Evolutionary conservation across 352 stramenopile genomes (phyloP), one percentile per base, ranked within the genome.

Genomic region (Thraustochytrium striatum): DNA sequence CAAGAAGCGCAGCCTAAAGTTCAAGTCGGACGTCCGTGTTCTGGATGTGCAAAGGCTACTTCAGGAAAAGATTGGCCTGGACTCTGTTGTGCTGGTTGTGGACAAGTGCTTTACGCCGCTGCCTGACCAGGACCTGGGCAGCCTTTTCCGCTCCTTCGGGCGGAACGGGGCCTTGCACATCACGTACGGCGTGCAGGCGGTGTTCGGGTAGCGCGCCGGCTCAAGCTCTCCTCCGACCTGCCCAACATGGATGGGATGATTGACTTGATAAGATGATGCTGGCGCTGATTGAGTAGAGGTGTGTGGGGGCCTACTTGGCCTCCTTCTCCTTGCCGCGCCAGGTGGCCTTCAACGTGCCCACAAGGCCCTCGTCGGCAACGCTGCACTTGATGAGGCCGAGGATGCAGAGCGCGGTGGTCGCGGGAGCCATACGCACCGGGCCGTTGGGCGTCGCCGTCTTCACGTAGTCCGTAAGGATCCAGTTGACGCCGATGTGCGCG

Each of bases 401-500:
- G 3, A 69, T 75, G 38, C 57, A 57, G 25, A 80, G 70, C 3
- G 3, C 55, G 58, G 70, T 72, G 32, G 57, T 57, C 0, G 30
- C 70, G 30, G 79, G 70, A 28, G 32, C 70, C n/a, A 43, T 33
- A 35, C 70, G 55, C 11, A 75, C 53, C 0, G 55, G n/a, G 33
- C 70, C 57, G 70, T 57, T 70, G 1, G 70, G 70, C 0, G 53
- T 72, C 30, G 65, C 65, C 2, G n/a, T 57, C 16, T 57, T 57
- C 16, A 80, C 70, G 47, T 80, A 80, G 41, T 80, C 70, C 13
- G 70, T 80, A 39, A 80, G 41, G 53, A 80, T 73, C 55, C 70
- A 80, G 70, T 80, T 80, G 11, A 80, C 61, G 21, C 70, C 70
- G 32, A 72, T 72, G 58, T 72, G 55, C 16, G 58, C 55, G 32